Conservation (phyloP, 1,139 yeast species). For the Hyphopichia buzzinii region DNA sequence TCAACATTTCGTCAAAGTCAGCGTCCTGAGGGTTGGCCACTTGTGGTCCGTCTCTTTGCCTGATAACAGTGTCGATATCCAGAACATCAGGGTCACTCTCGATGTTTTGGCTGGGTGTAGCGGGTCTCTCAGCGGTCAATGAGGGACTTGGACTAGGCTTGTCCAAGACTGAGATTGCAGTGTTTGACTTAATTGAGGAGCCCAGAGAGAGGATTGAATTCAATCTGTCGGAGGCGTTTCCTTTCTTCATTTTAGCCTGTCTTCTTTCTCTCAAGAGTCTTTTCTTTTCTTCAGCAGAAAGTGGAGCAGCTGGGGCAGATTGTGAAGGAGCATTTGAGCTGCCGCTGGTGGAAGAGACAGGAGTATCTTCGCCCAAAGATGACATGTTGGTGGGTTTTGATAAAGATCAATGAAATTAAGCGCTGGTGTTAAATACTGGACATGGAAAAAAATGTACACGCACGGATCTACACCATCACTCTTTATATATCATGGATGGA, state of each 20-base stretch:
- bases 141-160: slow-evolving; percentile 9
- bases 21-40: slow-evolving; percentile 8
- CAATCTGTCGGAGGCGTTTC: slow-evolving; percentile 55
- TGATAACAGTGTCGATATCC: slow-evolving; percentile 21
- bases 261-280: slow-evolving; percentile 63
- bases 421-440: too few relatives aligned
- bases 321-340: too few relatives aligned
- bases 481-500: too few relatives aligned
- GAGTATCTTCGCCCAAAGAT: too few relatives aligned
- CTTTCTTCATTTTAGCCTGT: slow-evolving; percentile 63
- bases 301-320: slow-evolving; percentile 1
- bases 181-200: slow-evolving; percentile 32
- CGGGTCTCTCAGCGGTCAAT: not conserved
- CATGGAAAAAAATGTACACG: too few relatives aligned
- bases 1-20: slow-evolving; percentile 37
- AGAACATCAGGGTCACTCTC: slow-evolving; percentile 37
- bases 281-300: slow-evolving; percentile 63
- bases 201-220: slow-evolving; percentile 45
- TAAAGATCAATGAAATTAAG: too few relatives aligned
- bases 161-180: slow-evolving; percentile 38
- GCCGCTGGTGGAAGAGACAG: too few relatives aligned
- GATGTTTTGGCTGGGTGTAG: slow-evolving; percentile 7
- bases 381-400: too few relatives aligned
- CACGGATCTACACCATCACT: too few relatives aligned
- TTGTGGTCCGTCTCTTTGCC: slow-evolving; percentile 5